Base-by-base conservation (phyloP, 2,329 filamentous ascomycete species). In the Fusarium denticulatum region DNA sequence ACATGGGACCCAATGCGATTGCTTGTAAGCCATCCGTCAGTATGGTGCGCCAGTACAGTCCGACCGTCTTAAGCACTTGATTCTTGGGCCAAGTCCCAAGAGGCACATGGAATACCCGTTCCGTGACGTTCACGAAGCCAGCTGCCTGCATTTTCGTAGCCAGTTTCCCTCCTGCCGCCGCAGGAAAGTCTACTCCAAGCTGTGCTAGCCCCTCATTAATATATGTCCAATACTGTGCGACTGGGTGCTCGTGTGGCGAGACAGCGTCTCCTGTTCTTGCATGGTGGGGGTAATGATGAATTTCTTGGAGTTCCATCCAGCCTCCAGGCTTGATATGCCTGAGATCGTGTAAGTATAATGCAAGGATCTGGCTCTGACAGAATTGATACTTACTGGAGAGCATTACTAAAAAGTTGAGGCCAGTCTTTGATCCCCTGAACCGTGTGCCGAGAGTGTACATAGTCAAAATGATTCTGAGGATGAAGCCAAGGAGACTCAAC, bases 401-500 rank as follows among this genome's bases (percentile, higher is more conserved):
- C 63, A 36, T 50, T 83, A 20, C 80, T 78, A 64, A 90, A 83
- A 2, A 90, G 77, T 20, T 76, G 82, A 5, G 83, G 83, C 88
- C 88, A 91, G 74, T 90, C 84, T 55, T 84, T 86, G 65, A 91
- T 87, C 5, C 86, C 87, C 82, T 87, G 85, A 20, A 88, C 86
- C 3, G 88, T 87, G 63, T 88, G 86, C 7, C 90, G 84, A n/a
- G 87, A 85, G 76, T 91, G 89, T 39, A 91, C 85, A 66, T 89
- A 90, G 77, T 91, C 89, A 61, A 90, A 91, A 58, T 87, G 84
- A 67, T 89, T 85, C 8, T 79, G 76, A 10, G 86, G 85, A 68
- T 89, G 85, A 22, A 89, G 78, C 89, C 89, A 91, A 9, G 84
- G 83, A 63, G 84, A 85, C 78, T 91, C 88, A 32, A 87, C 83